Evolutionary conservation across 2,329 filamentous ascomycete species (phyloP).

Genomic region (Monilinia laxa): DNA sequence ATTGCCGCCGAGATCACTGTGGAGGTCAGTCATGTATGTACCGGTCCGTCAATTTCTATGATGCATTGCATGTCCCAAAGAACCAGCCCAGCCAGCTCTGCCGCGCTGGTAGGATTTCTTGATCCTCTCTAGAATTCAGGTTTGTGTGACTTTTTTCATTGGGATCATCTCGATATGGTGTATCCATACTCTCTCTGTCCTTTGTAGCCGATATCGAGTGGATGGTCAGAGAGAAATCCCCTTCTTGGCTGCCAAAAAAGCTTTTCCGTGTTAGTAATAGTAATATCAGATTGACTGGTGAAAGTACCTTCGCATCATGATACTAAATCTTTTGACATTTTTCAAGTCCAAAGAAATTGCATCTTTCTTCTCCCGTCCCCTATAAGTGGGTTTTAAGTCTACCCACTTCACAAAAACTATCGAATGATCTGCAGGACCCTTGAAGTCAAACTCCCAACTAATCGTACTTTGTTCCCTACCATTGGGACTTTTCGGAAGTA

Average conservation of each 20-base stretch:
- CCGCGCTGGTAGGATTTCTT: constrained; percentile 1
- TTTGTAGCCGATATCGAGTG: constrained; percentile 52
- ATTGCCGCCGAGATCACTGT: constrained; percentile 8
- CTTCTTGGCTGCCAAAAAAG: constrained; percentile 73
- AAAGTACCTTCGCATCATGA: constrained; percentile 78
- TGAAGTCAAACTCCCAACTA: constrained; percentile 74
- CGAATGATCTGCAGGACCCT: constrained; percentile 38
- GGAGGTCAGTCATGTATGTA: constrained; percentile 11
- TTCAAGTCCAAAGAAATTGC: constrained; percentile 57
- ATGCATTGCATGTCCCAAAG: constrained; percentile 21
- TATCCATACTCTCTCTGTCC: constrained; percentile 16
- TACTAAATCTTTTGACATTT: constrained; percentile 63
- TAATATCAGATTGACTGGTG: neutral
- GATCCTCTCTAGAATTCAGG: neutral
- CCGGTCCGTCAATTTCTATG: constrained; percentile 16
- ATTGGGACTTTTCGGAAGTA: constrained; percentile 57
- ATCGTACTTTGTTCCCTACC: constrained; percentile 70
- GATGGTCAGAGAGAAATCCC: constrained; percentile 61
- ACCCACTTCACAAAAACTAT: constrained; percentile 61
- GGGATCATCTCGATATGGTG: constrained; percentile 31
- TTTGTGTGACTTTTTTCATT: constrained; percentile 12
- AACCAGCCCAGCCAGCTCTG: constrained; percentile 25
- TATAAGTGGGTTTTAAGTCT: constrained; percentile 69
- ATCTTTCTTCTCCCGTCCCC: constrained; percentile 64
- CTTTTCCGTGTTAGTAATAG: constrained; percentile 46